A percentile compares a stretch with the other conserved stretches of the same genome.
Evolutionary conservation across 768 basidiomycete genomes (phyloP).

Genomic region (Clitopilus passeckerianus): DNA sequence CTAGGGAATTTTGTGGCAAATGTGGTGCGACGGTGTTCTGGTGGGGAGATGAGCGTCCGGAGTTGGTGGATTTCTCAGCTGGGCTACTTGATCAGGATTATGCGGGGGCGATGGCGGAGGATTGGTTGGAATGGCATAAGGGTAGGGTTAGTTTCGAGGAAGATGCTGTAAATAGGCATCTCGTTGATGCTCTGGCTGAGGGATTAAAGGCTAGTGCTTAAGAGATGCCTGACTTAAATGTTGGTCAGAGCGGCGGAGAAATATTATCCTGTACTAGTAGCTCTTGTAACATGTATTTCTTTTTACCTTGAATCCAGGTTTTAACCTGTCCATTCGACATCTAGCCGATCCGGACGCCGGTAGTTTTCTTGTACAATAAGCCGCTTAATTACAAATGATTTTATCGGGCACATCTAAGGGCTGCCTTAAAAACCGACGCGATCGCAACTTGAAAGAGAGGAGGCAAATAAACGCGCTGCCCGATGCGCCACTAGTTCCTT

Average conservation of each 20-base stretch:
- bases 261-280: too few relatives aligned
- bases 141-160: constrained; percentile 14
- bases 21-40: constrained; percentile 27
- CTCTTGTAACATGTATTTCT: too few relatives aligned
- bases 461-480: neutral
- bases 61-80: constrained; percentile 17
- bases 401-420: too few relatives aligned
- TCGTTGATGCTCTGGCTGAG: constrained; percentile 9
- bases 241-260: too few relatives aligned
- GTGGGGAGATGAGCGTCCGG: constrained; percentile 18
- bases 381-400: too few relatives aligned
- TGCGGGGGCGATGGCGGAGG: constrained; percentile 12
- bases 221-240: neutral
- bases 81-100: constrained; percentile 14
- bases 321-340: too few relatives aligned
- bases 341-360: too few relatives aligned
- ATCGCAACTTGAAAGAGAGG: too few relatives aligned
- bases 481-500: neutral
- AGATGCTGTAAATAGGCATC: constrained; percentile 8
- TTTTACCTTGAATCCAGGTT: too few relatives aligned
- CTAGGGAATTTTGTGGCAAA: constrained; percentile 22
- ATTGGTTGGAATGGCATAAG: constrained; percentile 16
- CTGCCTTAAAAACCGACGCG: too few relatives aligned
- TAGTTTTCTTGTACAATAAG: too few relatives aligned
- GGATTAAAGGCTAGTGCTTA: constrained; percentile 6